Conservation (phyloP, 2,329 filamentous ascomycete species). For the Aspergillus brasiliensis region DNA sequence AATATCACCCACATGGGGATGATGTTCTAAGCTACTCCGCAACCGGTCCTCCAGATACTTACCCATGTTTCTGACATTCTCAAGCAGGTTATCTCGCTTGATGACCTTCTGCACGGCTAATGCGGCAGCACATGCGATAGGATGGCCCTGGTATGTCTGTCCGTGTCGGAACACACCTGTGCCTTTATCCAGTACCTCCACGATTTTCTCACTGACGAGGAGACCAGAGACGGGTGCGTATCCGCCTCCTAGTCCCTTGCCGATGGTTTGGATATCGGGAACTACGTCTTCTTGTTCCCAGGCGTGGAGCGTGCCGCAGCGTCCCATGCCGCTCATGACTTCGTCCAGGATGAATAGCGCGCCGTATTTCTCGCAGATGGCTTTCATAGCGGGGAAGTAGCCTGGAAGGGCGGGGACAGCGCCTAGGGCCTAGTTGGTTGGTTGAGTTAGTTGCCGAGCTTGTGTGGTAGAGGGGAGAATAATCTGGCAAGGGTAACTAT, state of each 20-base stretch:
- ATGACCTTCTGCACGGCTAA: conserved; percentile 65
- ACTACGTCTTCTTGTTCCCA: conserved; percentile 62
- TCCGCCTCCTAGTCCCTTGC: conserved; percentile 62
- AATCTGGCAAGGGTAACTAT: too few species aligned
- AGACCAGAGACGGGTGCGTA: conserved; percentile 59
- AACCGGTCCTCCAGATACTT: conserved; percentile 44
- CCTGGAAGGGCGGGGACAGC: conserved; percentile 67
- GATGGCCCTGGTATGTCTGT: conserved; percentile 64
- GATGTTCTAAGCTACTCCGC: conserved; percentile 44
- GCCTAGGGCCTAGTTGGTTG: conserved; percentile 59
- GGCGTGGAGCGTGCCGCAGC: conserved; percentile 60
- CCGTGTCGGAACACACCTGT: conserved; percentile 58
- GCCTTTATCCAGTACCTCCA: conserved; percentile 51
- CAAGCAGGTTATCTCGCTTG: conserved; percentile 57
- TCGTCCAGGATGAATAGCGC: conserved; percentile 79
- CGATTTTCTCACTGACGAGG: conserved; percentile 53
- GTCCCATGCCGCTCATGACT: conserved; percentile 68
- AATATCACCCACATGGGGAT: conserved; percentile 59
- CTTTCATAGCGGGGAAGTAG: conserved; percentile 69
- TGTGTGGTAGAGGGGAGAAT: too few species aligned
- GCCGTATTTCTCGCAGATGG: conserved; percentile 70
- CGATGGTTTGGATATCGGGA: conserved; percentile 62
- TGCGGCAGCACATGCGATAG: conserved; percentile 59
- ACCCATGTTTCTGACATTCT: conserved; percentile 61
- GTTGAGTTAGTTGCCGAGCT: neutral